Base-by-base conservation (phyloP, 2,329 filamentous ascomycete genomes). In the Hymenoscyphus scutula region DNA sequence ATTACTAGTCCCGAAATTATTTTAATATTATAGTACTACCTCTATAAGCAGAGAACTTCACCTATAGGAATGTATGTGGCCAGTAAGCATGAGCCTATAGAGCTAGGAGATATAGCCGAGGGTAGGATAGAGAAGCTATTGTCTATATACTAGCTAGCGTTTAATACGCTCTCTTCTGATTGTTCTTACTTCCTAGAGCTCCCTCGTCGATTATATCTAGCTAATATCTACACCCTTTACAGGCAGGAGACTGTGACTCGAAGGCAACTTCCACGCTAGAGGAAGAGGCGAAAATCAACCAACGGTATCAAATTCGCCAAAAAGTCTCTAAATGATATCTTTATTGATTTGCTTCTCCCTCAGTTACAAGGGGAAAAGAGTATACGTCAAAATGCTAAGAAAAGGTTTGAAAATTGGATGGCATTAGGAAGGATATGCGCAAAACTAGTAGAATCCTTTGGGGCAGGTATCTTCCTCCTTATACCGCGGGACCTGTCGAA, bases 331-430 rank as follows among this genome's bases (percentile, higher is more conserved):
- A 53, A 59, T 58, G 30, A 62, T 62, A 59, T 58, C 60, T 62
- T 62, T 62, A 55, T 62, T 37, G 60, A 62, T 53, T 62, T 62
- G 29, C 55, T 62, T 41, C 60, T 62, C 41, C 56, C 56, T 27
- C 27, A 62, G 48, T 30, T 62, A 38, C 60, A 57, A 45, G 53
- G 58, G 38, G 41, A 62, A n/a, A 56, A 45, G 51, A 45, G 38
- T 19, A 62, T 54, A 53, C 41, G 54, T 57, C 29, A 62, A 58
- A 38, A 45, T 27, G 55, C 60, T 15, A 59, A 62, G 56, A 59
- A 45, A 55, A 59, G 56, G 27, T 62, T 59, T 53, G 55, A 54
- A 45, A 59, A 59, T 34, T 62, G 56, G 56, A 62, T 59, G 41
- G 29, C 25, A 41, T 48, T 53, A 19, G 56, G 60, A 53, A 37